A percentile compares a stretch with the other conserved stretches of the same genome.
These are phyloP conservation scores for Datura wrightii DNA, from an alignment of 257 asterid species.

Conservation along the genomic window DNA sequence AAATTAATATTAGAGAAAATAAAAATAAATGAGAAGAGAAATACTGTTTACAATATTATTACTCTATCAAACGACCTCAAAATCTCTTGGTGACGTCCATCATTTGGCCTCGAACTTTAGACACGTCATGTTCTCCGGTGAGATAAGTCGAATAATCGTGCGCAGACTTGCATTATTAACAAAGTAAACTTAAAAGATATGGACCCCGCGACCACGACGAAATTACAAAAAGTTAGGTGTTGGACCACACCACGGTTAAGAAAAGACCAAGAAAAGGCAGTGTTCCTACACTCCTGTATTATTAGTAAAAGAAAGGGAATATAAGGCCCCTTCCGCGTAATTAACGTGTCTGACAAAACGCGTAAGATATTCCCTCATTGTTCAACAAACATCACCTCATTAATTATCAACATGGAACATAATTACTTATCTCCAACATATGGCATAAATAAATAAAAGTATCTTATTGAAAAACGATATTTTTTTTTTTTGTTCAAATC, in stretches of 20 bases:
- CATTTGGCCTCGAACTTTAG: not conserved
- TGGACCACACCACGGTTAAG: not conserved
- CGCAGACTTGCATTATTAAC: not conserved
- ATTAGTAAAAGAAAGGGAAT: not conserved
- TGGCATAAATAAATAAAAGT: not conserved
- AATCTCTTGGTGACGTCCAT: no score
- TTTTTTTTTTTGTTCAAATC: no score
- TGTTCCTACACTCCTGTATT: no score
- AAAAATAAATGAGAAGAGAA: no score
- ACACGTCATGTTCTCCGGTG: not conserved
- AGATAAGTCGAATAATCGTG: not conserved
- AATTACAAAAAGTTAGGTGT: slow-evolving; percentile 6
- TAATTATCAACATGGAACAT: not conserved
- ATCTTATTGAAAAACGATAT: not conserved
- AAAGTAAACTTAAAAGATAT: not conserved
- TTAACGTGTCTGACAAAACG: slow-evolving; percentile 23
- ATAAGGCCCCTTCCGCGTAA: not conserved
- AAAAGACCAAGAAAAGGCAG: not conserved
- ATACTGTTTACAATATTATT: no score
- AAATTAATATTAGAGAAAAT: no score
- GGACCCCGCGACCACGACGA: not conserved
- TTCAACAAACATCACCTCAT: not conserved
- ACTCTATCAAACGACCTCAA: no score
- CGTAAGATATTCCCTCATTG: not conserved
- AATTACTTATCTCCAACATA: not conserved